phyloP scores from a whole-genome alignment of 768 basidiomycete species.

The Boletus pseudopeckii region DNA sequence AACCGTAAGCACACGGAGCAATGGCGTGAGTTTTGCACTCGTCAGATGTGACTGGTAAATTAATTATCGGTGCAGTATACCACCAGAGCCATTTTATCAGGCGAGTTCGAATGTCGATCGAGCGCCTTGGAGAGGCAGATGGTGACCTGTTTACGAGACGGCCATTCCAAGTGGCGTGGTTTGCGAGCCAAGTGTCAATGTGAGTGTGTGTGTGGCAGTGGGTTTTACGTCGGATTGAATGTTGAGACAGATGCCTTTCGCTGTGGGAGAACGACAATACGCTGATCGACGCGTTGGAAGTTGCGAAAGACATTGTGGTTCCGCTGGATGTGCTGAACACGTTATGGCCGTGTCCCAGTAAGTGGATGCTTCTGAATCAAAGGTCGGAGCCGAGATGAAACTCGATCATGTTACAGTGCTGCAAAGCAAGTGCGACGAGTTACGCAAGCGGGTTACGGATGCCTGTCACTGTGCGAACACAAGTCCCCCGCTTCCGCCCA shows the following conservation, averaged over 20 bases:
- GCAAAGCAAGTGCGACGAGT: slow-evolving; percentile 44
- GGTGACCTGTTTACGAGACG: slow-evolving; percentile 60
- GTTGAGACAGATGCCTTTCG: slow-evolving; percentile 49
- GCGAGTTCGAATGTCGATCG: slow-evolving; percentile 53
- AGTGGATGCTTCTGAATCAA: slow-evolving; percentile 17
- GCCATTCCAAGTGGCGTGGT: slow-evolving; percentile 72
- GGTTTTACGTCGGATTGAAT: background rate
- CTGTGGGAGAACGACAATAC: slow-evolving; percentile 63
- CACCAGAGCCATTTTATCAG: slow-evolving; percentile 68
- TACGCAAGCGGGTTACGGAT: slow-evolving; percentile 47
- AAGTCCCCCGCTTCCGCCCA: slow-evolving; percentile 39
- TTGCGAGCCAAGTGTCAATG: slow-evolving; percentile 63
- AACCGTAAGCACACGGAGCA: slow-evolving; percentile 71
- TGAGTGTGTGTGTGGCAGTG: slow-evolving; percentile 29
- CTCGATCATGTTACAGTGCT: slow-evolving; percentile 36
- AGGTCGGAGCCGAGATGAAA: slow-evolving; percentile 10
- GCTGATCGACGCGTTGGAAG: slow-evolving; percentile 55
- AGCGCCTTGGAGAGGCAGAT: slow-evolving; percentile 47
- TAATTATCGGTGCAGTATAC: slow-evolving; percentile 42
- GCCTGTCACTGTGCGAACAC: slow-evolving; percentile 45
- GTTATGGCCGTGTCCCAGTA: slow-evolving; percentile 62
- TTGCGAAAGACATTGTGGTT: slow-evolving; percentile 61
- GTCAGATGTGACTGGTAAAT: background rate
- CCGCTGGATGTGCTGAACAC: slow-evolving; percentile 65
- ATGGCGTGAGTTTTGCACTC: slow-evolving; percentile 57